Evolutionary conservation across 495 filamentous ascomycete genomes (phyloP).

Genomic region (Penicillium lividum): DNA sequence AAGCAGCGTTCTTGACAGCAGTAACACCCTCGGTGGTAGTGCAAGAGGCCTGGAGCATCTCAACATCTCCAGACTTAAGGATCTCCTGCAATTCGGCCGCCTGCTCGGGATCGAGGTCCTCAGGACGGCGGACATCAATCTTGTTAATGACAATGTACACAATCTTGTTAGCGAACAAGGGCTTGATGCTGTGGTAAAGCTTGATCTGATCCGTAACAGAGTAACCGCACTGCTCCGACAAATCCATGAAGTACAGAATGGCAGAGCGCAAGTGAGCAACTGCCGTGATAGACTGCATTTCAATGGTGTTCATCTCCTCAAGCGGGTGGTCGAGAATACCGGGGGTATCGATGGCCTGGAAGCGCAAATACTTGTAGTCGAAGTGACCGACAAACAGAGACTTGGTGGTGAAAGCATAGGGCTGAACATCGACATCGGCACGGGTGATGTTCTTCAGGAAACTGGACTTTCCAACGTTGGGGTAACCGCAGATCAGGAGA

Average conservation of each 20-base stretch:
- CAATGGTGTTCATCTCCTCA: slow-evolving; percentile 99
- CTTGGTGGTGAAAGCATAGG: slow-evolving; percentile 98
- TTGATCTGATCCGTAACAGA: slow-evolving; percentile 87
- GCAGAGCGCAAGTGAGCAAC: slow-evolving; percentile 94
- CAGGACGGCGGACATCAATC: slow-evolving; percentile 85
- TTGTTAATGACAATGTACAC: slow-evolving; percentile 98
- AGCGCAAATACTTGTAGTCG: slow-evolving; percentile 96
- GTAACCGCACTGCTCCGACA: slow-evolving; percentile 97
- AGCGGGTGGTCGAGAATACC: slow-evolving; percentile 97
- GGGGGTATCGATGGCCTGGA: slow-evolving; percentile 86
- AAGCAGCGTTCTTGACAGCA: slow-evolving; percentile 90
- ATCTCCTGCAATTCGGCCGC: slow-evolving; percentile 76
- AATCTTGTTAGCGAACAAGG: slow-evolving; percentile 94
- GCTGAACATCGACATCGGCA: slow-evolving; percentile 96
- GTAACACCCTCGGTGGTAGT: slow-evolving; percentile 94
- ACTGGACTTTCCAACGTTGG: slow-evolving; percentile 95
- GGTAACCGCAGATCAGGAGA: slow-evolving; percentile 93
- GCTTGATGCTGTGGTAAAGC: slow-evolving; percentile 93
- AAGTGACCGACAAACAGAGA: slow-evolving; percentile 97
- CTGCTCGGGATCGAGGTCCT: slow-evolving; percentile 81
- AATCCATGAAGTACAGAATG: slow-evolving; percentile 97
- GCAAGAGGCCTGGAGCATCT: slow-evolving; percentile 88
- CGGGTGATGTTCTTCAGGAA: slow-evolving; percentile 89
- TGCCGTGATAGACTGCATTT: slow-evolving; percentile 97
- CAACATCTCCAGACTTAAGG: slow-evolving; percentile 81